Evolutionary conservation across 2,329 filamentous ascomycete species (phyloP), one percentile per base, ranked within the genome.

Genomic region (Aspergillus pseudoviridinutans): DNA sequence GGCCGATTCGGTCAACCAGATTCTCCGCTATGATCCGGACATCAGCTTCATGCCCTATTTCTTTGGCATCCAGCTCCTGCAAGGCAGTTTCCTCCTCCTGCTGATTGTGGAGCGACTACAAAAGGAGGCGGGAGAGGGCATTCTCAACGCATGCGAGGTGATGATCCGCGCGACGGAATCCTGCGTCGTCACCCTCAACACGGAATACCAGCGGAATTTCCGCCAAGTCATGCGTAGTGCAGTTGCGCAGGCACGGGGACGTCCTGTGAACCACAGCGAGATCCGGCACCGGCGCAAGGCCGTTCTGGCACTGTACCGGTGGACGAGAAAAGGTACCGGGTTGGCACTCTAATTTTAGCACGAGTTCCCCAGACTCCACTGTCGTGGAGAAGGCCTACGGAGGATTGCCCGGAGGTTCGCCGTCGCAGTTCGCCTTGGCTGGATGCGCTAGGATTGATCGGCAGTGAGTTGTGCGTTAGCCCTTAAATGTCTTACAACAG

Each of bases 1-100:
- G 0, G 92, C 92, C 4, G 91, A 96, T 75, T 91, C 92, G 12
- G 90, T 96, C 64, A 86, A 85, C 71, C 87, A 91, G 66, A 94
- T 97, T 54, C 85, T 97, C 49, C 91, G 96, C 66, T 91, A 89
- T 70, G 92, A 97, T 69, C 91, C 92, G 0, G 91, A 94, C 57
- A 81, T 96, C 51, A 92, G 93, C 73, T 95, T 96, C 75, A 96
- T 96, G 91, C 92, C 92, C 1, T 96, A 95, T 78, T 96, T 96
- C 79, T 96, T 96, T 64, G 92, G 92, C 58, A 93, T 96, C 60
- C 96, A 96, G 71, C 81, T 97, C 2, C 79, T 97, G 4, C 92
- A 97, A 70, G 92, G 92, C 5, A 95, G 91, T 42, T 96, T 96
- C 72, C 77, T 96, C 44, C 78, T 96, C 25, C 82, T 96, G 1